Percentiles rank a stretch among this genome's conserved stretches.
These are phyloP conservation scores for Peronospora belbahrii DNA, from an alignment of 352 stramenopile species.

Conservation along the genomic window DNA sequence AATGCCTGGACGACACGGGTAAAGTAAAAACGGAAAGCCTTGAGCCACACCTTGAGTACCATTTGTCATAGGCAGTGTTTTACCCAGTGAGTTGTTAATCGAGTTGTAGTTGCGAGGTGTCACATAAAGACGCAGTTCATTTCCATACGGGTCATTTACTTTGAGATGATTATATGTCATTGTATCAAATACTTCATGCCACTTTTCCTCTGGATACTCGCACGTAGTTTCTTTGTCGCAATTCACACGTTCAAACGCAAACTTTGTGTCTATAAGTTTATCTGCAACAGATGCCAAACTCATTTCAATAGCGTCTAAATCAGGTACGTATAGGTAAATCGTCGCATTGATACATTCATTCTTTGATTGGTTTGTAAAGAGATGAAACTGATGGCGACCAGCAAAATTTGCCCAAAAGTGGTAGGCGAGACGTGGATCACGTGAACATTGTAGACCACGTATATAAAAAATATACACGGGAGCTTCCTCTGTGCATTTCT, in stretches of 20 bases:
- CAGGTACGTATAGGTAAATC: constrained; percentile 55
- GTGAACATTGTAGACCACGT: constrained; percentile 49
- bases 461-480: constrained; percentile 58
- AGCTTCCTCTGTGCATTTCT: constrained; percentile 40
- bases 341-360: constrained; percentile 47
- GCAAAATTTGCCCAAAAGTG: constrained; percentile 68
- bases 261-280: constrained; percentile 46
- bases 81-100: constrained; percentile 49
- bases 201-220: constrained; percentile 45
- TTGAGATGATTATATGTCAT: constrained; percentile 52
- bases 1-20: constrained; percentile 48
- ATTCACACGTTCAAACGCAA: constrained; percentile 47
- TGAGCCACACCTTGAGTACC: constrained; percentile 38
- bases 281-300: constrained; percentile 34
- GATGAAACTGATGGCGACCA: constrained; percentile 57
- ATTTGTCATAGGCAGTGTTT: constrained; percentile 38
- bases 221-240: constrained; percentile 37
- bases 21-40: constrained; percentile 52
- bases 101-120: constrained; percentile 52
- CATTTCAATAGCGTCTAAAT: constrained; percentile 50
- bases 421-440: constrained; percentile 53
- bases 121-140: constrained; percentile 43
- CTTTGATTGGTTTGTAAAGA: constrained; percentile 55
- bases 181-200: constrained; percentile 44
- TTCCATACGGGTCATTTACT: constrained; percentile 54